Percentiles rank a stretch among this genome's conserved stretches.
These are phyloP conservation scores for Chaetomiaceae sp. DNA, from an alignment of 2,329 filamentous ascomycete genomes.

Conservation along the genomic window DNA sequence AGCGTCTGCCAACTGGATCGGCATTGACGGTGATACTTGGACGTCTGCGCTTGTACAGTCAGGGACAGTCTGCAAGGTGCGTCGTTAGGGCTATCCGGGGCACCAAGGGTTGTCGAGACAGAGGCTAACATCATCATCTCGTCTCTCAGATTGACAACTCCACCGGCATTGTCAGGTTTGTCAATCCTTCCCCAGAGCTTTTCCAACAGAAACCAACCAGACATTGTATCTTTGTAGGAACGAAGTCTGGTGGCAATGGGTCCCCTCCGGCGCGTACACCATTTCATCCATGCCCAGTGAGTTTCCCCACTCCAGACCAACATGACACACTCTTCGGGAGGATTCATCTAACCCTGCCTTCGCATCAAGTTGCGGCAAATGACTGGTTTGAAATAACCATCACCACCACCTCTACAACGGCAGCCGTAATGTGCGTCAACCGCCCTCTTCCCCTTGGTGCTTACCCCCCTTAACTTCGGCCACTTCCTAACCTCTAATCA, in stretches of 20 bases:
- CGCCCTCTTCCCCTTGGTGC: not conserved
- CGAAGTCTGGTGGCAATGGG: slow-evolving; percentile 27
- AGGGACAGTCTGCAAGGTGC: slow-evolving; percentile 26
- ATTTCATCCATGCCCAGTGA: slow-evolving; percentile 21
- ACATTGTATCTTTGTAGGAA: slow-evolving; percentile 5
- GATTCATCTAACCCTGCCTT: too few species aligned
- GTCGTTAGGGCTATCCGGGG: not conserved
- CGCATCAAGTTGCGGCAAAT: slow-evolving; percentile 16
- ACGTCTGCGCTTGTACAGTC: slow-evolving; percentile 23
- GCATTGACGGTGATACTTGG: slow-evolving; percentile 25
- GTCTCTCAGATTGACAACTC: slow-evolving; percentile 21
- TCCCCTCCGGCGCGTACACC: slow-evolving; percentile 16
- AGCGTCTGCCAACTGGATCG: slow-evolving; percentile 25
- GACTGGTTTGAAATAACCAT: slow-evolving; percentile 28
- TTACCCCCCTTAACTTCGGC: not conserved
- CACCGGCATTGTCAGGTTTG: slow-evolving; percentile 18
- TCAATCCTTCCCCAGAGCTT: not conserved
- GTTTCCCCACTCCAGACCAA: too few species aligned
- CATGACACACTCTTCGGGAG: too few species aligned
- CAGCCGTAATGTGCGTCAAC: slow-evolving; percentile 20
- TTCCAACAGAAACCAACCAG: not conserved
- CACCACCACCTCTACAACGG: slow-evolving; percentile 20
- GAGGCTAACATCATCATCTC: too few species aligned
- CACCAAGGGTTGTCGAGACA: too few species aligned
- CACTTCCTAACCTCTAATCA: not conserved